These are phyloP conservation scores for Acrocalymma vagum DNA, from an alignment of 2,329 filamentous ascomycete genomes.

Conservation along the genomic window DNA sequence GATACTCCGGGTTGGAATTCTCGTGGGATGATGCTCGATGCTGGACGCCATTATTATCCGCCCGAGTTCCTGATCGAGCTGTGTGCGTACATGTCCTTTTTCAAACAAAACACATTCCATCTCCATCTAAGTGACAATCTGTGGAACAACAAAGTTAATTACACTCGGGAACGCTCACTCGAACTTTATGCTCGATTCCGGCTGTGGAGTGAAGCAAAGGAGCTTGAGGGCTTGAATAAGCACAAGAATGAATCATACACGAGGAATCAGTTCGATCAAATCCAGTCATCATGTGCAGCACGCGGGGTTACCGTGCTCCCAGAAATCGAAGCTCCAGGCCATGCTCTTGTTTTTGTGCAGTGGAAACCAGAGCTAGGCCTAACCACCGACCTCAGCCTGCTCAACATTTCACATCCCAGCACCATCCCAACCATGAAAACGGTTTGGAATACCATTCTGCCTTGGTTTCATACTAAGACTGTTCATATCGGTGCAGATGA, in stretches of 20 bases:
- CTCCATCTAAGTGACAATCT: constrained; percentile 55
- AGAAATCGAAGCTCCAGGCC: constrained; percentile 31
- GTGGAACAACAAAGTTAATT: constrained; percentile 53
- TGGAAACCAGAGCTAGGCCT: constrained; percentile 34
- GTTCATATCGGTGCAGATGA: constrained; percentile 34
- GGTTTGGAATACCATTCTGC: constrained; percentile 28
- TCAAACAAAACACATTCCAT: constrained; percentile 55
- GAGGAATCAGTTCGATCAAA: constrained; percentile 23
- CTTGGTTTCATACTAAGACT: constrained; percentile 29
- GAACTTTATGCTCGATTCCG: constrained; percentile 65
- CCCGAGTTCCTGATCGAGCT: constrained; percentile 46
- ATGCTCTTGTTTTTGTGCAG: constrained; percentile 27
- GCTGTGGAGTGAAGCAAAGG: constrained; percentile 58
- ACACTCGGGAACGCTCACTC: constrained; percentile 57
- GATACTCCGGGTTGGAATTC: constrained; percentile 51
- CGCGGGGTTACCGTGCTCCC: constrained; percentile 31
- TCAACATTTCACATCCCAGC: constrained; percentile 28
- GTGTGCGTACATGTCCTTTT: constrained; percentile 51
- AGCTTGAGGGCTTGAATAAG: constrained; percentile 60
- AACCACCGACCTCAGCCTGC: constrained; percentile 37
- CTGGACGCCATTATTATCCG: constrained; percentile 48
- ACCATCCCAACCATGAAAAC: constrained; percentile 27
- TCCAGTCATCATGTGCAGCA: constrained; percentile 25
- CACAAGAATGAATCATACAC: constrained; percentile 41
- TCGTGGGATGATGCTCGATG: constrained; percentile 50